Percentiles rank a stretch among this genome's conserved stretches.
phyloP scores from a whole-genome alignment of 495 filamentous ascomycete genomes.

The Tuber brumale region DNA sequence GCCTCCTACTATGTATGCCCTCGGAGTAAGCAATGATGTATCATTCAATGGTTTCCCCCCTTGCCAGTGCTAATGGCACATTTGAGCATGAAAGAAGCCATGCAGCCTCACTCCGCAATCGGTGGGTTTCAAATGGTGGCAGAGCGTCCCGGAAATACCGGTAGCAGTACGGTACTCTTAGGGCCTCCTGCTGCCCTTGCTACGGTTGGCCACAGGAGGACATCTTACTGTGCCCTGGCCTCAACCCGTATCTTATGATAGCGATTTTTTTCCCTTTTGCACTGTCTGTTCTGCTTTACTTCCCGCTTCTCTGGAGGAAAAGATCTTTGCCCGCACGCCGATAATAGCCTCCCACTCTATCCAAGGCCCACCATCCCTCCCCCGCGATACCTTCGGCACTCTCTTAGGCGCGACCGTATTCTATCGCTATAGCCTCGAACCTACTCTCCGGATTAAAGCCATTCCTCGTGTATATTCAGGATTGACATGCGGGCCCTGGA shows the following conservation, averaged over 20 bases:
- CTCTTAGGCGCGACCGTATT: background rate
- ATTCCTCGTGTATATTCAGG: background rate
- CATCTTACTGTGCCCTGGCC: background rate
- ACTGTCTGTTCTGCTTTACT: background rate
- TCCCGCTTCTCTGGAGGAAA: background rate
- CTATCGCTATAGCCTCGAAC: background rate
- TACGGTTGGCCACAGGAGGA: background rate
- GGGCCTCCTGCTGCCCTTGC: no score
- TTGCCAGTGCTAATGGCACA: background rate
- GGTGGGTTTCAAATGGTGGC: background rate
- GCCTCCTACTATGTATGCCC: background rate
- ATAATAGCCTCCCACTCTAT: background rate
- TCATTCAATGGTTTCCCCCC: background rate
- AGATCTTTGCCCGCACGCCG: background rate
- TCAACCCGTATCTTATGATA: background rate
- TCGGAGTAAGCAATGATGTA: background rate
- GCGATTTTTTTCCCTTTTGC: background rate
- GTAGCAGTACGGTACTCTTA: background rate
- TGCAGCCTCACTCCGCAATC: background rate
- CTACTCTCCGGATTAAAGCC: background rate
- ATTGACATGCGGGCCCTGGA: background rate
- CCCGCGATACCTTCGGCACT: background rate
- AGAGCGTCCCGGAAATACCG: background rate
- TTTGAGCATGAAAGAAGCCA: background rate
- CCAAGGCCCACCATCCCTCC: no score